phyloP scores from a whole-genome alignment of 495 filamentous ascomycete genomes.

The Friedmanniomyces simplex region DNA sequence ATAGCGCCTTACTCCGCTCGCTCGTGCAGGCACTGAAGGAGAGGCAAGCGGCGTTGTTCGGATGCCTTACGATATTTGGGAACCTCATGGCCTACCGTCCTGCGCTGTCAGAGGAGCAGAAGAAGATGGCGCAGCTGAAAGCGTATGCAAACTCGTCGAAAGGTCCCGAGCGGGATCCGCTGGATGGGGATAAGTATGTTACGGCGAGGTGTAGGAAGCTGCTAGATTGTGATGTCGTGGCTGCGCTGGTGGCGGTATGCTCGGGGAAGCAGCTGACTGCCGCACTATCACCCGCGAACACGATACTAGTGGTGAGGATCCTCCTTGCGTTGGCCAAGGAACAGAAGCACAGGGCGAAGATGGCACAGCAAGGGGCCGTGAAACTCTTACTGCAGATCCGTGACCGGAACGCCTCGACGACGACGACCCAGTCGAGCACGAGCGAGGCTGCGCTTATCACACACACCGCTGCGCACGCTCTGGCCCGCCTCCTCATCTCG shows the following conservation, averaged over 20 bases:
- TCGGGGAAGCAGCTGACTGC: constrained; percentile 39
- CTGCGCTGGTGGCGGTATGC: constrained; percentile 59
- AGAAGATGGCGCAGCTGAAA: constrained; percentile 79
- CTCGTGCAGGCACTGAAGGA: constrained; percentile 56
- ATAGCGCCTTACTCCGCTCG: constrained; percentile 52
- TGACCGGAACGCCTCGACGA: constrained; percentile 26
- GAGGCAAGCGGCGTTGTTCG: constrained; percentile 58
- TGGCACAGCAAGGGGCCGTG: constrained; percentile 85
- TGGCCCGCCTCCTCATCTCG: constrained; percentile 86
- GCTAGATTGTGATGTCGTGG: constrained; percentile 63
- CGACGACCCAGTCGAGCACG: constrained; percentile 19
- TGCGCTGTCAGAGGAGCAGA: constrained; percentile 76
- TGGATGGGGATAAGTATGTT: constrained; percentile 66
- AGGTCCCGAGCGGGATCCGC: constrained; percentile 49
- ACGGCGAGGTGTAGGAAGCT: constrained; percentile 63
- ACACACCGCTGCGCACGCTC: constrained; percentile 64
- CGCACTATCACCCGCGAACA: constrained; percentile 44
- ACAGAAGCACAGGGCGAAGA: constrained; percentile 56
- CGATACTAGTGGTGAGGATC: constrained; percentile 61
- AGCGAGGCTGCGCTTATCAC: constrained; percentile 41
- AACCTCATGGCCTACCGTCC: constrained; percentile 79
- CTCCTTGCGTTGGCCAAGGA: constrained; percentile 64
- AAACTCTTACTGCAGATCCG: constrained; percentile 67
- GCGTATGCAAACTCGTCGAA: constrained; percentile 79
- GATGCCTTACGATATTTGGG: constrained; percentile 67